Conservation (phyloP, 1,284 basidiomycete genomes). For the Wolfiporia cocos region DNA sequence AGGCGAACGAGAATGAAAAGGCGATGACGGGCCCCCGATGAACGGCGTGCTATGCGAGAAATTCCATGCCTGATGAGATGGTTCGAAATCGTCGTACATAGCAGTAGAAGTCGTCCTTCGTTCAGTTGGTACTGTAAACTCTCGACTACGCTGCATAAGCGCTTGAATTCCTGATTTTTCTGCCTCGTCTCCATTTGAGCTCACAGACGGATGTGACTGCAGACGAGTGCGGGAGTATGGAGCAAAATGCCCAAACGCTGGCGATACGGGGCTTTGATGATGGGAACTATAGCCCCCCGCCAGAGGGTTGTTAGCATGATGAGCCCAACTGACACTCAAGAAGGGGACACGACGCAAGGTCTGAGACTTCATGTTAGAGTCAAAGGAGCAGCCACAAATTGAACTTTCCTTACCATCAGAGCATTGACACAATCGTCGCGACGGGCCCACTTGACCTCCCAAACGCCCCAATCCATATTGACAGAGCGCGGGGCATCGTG, state of each 20-base stretch:
- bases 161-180: no score
- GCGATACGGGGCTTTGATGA: no score
- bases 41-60: conserved; percentile 7
- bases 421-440: conserved; percentile 69
- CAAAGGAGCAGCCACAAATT: conserved; percentile 2
- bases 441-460: conserved; percentile 73
- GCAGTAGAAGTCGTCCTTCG: no score
- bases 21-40: background rate
- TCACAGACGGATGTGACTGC: no score
- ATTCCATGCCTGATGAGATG: no score
- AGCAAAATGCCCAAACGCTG: no score
- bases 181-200: no score
- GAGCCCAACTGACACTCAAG: conserved; percentile 74
- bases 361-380: conserved; percentile 27
- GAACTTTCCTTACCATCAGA: conserved; percentile 45
- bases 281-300: no score
- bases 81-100: no score
- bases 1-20: background rate
- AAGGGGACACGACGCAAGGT: conserved; percentile 63
- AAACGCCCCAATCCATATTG: conserved; percentile 53
- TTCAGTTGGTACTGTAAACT: no score
- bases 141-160: no score
- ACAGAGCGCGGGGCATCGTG: conserved; percentile 48
- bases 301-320: conserved; percentile 34
- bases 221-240: no score